These are phyloP conservation scores for Fusarium virguliforme DNA, from an alignment of 2,329 filamentous ascomycete species.

Conservation along the genomic window DNA sequence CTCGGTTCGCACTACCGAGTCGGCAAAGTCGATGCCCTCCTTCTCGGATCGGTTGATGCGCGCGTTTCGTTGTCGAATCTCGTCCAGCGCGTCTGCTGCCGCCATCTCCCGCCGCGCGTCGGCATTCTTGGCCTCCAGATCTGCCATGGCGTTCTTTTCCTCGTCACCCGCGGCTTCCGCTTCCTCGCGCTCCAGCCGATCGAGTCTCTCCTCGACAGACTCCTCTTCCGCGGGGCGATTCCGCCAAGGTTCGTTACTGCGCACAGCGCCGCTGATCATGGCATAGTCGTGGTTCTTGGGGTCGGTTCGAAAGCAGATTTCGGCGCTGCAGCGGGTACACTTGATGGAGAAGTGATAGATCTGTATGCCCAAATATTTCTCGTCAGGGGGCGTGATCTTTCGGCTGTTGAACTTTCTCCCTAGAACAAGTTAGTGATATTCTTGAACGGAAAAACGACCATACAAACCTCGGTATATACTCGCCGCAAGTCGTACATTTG, in stretches of 20 bases:
- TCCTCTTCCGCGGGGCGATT: constrained; percentile 76
- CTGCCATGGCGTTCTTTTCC: constrained; percentile 93
- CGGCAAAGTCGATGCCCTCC: constrained; percentile 75
- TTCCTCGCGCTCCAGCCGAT: constrained; percentile 85
- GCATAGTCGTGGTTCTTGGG: constrained; percentile 95
- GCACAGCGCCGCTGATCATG: constrained; percentile 85
- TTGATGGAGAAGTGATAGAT: constrained; percentile 88
- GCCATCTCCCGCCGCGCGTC: constrained; percentile 97
- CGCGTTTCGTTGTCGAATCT: constrained; percentile 93
- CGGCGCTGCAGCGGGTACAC: constrained; percentile 87
- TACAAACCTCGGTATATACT: constrained; percentile 87
- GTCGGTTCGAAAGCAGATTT: constrained; percentile 95
- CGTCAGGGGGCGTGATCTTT: constrained; percentile 90
- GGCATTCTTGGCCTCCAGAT: constrained; percentile 92
- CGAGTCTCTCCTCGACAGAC: constrained; percentile 88
- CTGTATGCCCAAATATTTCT: constrained; percentile 90
- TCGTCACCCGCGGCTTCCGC: constrained; percentile 74
- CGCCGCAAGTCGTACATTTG: constrained; percentile 68
- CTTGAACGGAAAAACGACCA: not conserved
- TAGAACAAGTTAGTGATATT: not conserved
- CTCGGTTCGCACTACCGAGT: constrained; percentile 67
- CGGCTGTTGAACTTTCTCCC: constrained; percentile 90
- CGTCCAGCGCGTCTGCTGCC: constrained; percentile 94
- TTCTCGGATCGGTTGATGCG: constrained; percentile 83
- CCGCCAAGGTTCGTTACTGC: constrained; percentile 95